phyloP scores from a whole-genome alignment of 1,284 basidiomycete species.

The Sporisorium scitamineum region DNA sequence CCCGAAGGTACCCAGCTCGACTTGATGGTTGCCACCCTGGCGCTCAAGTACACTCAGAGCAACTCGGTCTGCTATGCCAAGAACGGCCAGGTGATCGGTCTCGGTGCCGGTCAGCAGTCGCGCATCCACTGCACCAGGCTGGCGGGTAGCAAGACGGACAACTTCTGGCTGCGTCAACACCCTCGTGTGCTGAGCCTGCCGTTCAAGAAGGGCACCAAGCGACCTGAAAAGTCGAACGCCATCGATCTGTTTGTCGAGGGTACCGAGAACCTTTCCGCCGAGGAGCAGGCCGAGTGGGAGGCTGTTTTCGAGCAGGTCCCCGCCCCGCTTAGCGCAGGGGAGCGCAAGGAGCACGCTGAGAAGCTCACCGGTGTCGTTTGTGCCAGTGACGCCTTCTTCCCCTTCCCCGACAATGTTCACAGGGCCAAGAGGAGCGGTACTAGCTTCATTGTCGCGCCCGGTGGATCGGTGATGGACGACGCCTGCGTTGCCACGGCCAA shows the following conservation, averaged over 20 bases:
- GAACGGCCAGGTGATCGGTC: slow-evolving; percentile 91
- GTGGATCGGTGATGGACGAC: slow-evolving; percentile 95
- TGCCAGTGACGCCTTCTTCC: slow-evolving; percentile 98
- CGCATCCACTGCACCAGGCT: slow-evolving; percentile 99
- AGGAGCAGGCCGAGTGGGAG: slow-evolving; percentile 92
- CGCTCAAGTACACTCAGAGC: slow-evolving; percentile 98
- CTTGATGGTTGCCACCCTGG: slow-evolving; percentile 80
- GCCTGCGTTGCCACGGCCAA: slow-evolving; percentile 66
- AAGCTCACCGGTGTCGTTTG: slow-evolving; percentile 80
- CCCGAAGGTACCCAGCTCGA: slow-evolving; percentile 62
- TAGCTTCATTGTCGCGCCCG: slow-evolving; percentile 90
- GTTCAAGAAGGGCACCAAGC: slow-evolving; percentile 97
- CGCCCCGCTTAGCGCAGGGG: slow-evolving; percentile 77
- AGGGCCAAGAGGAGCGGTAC: slow-evolving; percentile 91
- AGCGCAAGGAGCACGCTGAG: slow-evolving; percentile 73
- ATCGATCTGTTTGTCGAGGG: slow-evolving; percentile 96
- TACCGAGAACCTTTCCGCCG: slow-evolving; percentile 67
- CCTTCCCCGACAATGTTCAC: slow-evolving; percentile 98
- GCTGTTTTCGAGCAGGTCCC: slow-evolving; percentile 83
- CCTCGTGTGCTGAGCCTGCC: slow-evolving; percentile 88
- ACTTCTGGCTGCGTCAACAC: slow-evolving; percentile 99
- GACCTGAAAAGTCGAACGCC: slow-evolving; percentile 97
- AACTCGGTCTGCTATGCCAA: slow-evolving; percentile 98
- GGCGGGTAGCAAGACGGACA: slow-evolving; percentile 96
- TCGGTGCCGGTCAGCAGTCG: slow-evolving; percentile 97